A percentile compares a stretch with the other conserved stretches of the same genome.
phyloP scores from a whole-genome alignment of 75 land plant species.

The Azolla pinnata region DNA sequence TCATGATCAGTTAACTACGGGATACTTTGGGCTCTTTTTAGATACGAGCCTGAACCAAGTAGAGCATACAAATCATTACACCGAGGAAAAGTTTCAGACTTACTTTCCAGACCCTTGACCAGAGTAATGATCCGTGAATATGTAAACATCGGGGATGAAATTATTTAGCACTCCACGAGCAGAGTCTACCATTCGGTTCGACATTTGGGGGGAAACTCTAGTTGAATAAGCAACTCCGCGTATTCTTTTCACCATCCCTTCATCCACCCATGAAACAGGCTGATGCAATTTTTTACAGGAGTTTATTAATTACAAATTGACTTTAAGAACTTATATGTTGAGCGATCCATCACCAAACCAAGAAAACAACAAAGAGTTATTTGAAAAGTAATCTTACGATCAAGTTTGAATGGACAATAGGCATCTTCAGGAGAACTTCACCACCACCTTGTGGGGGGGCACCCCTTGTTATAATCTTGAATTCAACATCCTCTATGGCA shows the following conservation, averaged over 20 bases:
- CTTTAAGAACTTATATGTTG: too few relatives aligned
- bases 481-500: constrained; percentile 53
- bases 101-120: constrained; percentile 84
- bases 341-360: too few relatives aligned
- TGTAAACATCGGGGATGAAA: constrained; percentile 79
- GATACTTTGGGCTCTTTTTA: too few relatives aligned
- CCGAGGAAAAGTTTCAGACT: too few relatives aligned
- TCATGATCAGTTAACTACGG: too few relatives aligned
- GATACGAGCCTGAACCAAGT: too few relatives aligned
- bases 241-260: constrained; percentile 91
- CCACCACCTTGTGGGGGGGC: constrained; percentile 92
- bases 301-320: too few relatives aligned
- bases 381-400: constrained; percentile 43
- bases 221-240: constrained; percentile 81
- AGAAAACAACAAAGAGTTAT: too few relatives aligned
- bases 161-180: constrained; percentile 81
- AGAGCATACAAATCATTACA: too few relatives aligned
- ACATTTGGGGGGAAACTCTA: constrained; percentile 65
- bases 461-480: constrained; percentile 75
- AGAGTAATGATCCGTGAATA: constrained; percentile 75
- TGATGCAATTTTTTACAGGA: too few relatives aligned
- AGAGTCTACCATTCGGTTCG: constrained; percentile 61
- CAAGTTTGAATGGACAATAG: constrained; percentile 52
- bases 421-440: constrained; percentile 61
- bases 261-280: constrained; percentile 83